Percentiles rank a stretch among this genome's conserved stretches.
phyloP scores from a whole-genome alignment of 768 basidiomycete genomes.

The Russula dissimulans region DNA sequence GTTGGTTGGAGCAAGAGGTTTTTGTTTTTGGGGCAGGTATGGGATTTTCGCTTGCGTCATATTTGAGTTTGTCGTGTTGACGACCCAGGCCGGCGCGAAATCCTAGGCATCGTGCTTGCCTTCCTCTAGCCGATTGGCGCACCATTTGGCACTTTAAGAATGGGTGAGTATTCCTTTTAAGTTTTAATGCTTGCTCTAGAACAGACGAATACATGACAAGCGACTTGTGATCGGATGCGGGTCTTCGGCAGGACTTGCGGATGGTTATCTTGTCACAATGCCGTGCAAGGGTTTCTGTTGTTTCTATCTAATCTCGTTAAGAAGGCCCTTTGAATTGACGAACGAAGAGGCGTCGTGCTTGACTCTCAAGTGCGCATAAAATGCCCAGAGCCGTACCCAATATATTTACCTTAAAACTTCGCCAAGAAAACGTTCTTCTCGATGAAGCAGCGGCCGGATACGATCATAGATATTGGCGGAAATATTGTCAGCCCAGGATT shows the following conservation, averaged over 20 bases:
- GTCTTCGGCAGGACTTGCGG: conserved; percentile 1
- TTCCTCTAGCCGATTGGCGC: background rate
- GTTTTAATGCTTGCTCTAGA: background rate
- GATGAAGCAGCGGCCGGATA: conserved; percentile 49
- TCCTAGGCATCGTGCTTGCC: background rate
- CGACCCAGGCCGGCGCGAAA: background rate
- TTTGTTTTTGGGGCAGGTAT: background rate
- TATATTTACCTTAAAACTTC: background rate
- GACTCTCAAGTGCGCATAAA: conserved; percentile 51
- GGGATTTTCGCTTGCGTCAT: background rate
- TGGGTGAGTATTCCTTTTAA: background rate
- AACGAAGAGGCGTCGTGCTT: conserved; percentile 60
- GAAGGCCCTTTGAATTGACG: conserved; percentile 78
- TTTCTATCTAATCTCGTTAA: conserved; percentile 39
- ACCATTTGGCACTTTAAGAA: background rate
- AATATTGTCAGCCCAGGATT: conserved; percentile 82
- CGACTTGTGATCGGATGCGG: background rate
- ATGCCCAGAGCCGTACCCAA: background rate
- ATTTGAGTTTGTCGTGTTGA: too few species aligned
- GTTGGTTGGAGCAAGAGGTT: background rate
- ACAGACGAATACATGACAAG: background rate
- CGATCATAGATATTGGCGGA: conserved; percentile 59
- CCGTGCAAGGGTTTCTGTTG: background rate
- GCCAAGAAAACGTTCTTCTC: conserved; percentile 60
- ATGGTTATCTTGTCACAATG: background rate